phyloP scores from a whole-genome alignment of 2,329 filamentous ascomycete species.

The Penicillium paneum region DNA sequence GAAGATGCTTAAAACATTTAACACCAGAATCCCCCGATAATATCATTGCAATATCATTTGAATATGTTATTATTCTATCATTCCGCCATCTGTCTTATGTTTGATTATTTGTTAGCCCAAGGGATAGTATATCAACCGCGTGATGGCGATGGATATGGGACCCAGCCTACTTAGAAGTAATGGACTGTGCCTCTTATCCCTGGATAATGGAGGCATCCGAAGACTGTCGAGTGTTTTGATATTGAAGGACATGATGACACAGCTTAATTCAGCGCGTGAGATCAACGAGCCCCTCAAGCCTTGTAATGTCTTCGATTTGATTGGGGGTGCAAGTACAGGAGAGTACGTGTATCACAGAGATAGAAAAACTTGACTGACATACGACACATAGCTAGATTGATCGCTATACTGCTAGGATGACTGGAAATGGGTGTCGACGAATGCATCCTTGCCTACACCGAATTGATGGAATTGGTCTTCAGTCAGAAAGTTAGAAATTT shows the following conservation, averaged over 20 bases:
- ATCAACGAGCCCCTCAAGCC: conserved; percentile 14
- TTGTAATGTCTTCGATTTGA: conserved; percentile 23
- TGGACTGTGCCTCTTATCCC: conserved; percentile 18
- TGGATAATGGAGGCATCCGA: conserved; percentile 42
- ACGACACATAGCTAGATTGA: conserved; percentile 24
- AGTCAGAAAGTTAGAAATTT: conserved; percentile 14
- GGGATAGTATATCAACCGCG: background rate
- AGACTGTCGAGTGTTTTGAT: conserved; percentile 41
- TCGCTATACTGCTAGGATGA: conserved; percentile 40
- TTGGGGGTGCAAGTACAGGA: conserved; percentile 23
- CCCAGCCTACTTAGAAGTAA: conserved; percentile 4
- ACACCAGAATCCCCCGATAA: fast-evolving
- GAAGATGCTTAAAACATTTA: background rate
- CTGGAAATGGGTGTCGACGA: conserved; percentile 36
- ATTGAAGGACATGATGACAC: conserved; percentile 35
- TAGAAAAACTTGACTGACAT: background rate
- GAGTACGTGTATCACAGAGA: conserved; percentile 23
- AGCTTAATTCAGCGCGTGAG: conserved; percentile 25
- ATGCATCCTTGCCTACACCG: conserved; percentile 31
- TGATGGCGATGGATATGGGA: background rate
- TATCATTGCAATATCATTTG: background rate
- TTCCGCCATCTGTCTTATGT: too few relatives aligned
- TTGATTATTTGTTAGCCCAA: background rate
- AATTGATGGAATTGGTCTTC: conserved; percentile 27
- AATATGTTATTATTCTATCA: background rate